Percentiles rank a stretch among this genome's conserved stretches.
Evolutionary conservation across 352 stramenopile species (phyloP).

Genomic region (Elongisporangium anandrum): DNA sequence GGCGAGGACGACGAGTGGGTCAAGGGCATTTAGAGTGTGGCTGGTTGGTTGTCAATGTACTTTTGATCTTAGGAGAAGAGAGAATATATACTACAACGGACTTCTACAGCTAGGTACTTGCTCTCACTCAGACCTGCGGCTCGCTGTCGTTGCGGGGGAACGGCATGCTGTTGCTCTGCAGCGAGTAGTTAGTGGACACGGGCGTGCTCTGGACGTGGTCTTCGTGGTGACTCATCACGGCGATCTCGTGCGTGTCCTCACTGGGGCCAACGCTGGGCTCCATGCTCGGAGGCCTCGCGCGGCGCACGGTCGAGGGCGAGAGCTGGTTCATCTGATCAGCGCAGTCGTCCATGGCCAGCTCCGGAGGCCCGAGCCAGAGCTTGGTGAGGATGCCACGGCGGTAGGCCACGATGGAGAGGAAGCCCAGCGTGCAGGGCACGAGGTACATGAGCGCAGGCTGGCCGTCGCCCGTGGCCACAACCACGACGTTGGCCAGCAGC

Average conservation of each 20-base stretch:
- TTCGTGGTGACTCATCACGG: constrained; percentile 22
- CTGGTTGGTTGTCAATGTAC: not conserved
- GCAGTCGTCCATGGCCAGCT: constrained; percentile 24
- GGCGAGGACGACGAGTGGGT: constrained; percentile 83
- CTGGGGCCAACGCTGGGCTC: constrained; percentile 18
- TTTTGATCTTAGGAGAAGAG: not conserved
- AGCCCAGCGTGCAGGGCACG: constrained; percentile 89
- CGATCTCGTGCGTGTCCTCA: constrained; percentile 25
- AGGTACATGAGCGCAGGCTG: constrained; percentile 97
- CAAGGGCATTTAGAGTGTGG: constrained; percentile 43
- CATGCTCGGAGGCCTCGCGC: constrained; percentile 18
- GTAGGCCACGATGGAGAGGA: constrained; percentile 71
- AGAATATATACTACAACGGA: not conserved
- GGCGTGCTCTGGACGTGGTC: constrained; percentile 27
- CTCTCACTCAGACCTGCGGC: not conserved
- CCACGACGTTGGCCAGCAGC: constrained; percentile 91
- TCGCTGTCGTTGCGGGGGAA: not conserved
- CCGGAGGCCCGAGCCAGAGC: constrained; percentile 87
- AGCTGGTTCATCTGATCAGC: constrained; percentile 3
- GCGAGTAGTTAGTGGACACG: constrained; percentile 17
- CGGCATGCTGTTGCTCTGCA: not conserved
- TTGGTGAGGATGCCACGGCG: constrained; percentile 82
- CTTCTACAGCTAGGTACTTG: not conserved
- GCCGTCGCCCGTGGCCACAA: constrained; percentile 90
- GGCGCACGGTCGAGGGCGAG: constrained; percentile 12